Base-by-base conservation (phyloP, 192 early-diverging fungal genomes). In the Phycomyces blakesleeanus region DNA sequence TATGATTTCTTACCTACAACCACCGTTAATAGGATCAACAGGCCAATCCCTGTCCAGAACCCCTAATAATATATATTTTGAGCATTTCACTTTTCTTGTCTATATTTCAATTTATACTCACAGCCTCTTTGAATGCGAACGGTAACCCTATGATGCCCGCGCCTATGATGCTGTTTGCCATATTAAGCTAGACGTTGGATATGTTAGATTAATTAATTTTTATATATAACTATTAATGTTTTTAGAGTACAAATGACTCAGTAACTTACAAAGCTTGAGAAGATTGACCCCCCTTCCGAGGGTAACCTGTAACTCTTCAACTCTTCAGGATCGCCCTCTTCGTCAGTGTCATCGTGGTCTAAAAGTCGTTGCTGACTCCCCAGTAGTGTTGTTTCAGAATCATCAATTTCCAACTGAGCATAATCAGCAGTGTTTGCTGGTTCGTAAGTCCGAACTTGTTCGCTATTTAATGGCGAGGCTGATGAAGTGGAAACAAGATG, bases 121-220 rank as follows among this genome's bases (percentile, higher is more conserved):
- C 94, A 1, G 94, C 87, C 70, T 93, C 84, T 51, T 80, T 80
- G 66, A 94, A 91, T 25, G 92, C 85, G 64, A 87, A 94, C 0
- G 94, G 94, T 10, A 97, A 68, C 1, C 94, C 94, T 73, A 85
- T 83, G 34, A 81, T 83, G 72, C 94, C 94, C 18, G 94, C 94
- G 10, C 94, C 94, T 63, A 97, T 88, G 37, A 97, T 97, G 44
- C 90, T 91, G 71, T 97, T 97, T 26, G 93, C 91, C 78, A 97
- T 89, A 63, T 94, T 94, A 66, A 94, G 39, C 71, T 73, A 55
- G n/a, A 16, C 11, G 3, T 59, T 12, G 51, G n/a, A 15, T 15
- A 42, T 41, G 12, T 34, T 58, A 14, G 34, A 11, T 26, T 57
- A 15, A 37, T 52, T 24, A 5, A 6, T 22, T 15, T 63, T 24